A percentile compares a stretch with the other conserved stretches of the same genome.
These are phyloP conservation scores for Backusella macrospora DNA, from an alignment of 192 early-diverging fungal species.

Conservation along the genomic window DNA sequence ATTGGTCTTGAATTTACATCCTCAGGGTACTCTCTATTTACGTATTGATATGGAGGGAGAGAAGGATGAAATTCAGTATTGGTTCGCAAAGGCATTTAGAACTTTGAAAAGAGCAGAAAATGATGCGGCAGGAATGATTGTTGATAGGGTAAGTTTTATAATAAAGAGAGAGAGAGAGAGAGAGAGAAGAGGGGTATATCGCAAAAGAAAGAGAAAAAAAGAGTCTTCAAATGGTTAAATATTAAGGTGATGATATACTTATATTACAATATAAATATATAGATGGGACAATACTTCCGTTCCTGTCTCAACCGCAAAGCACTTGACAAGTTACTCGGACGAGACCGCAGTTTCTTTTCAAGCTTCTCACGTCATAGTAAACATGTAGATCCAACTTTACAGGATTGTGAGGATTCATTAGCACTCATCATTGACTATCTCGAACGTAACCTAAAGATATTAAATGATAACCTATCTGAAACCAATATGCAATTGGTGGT, in stretches of 20 bases:
- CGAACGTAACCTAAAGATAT: constrained; percentile 67
- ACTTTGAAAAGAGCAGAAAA: constrained; percentile 67
- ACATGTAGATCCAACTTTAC: constrained; percentile 40
- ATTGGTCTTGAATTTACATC: constrained; percentile 67
- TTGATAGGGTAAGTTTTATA: constrained; percentile 57
- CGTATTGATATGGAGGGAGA: constrained; percentile 80
- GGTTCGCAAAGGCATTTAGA: constrained; percentile 78
- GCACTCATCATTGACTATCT: constrained; percentile 76
- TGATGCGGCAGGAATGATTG: constrained; percentile 70
- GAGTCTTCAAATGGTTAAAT: no score
- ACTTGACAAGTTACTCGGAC: constrained; percentile 52
- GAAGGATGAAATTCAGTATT: constrained; percentile 81
- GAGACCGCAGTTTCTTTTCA: constrained; percentile 54
- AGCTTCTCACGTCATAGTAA: constrained; percentile 34
- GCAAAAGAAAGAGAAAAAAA: not conserved
- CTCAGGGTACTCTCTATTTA: constrained; percentile 66
- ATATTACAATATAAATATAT: constrained; percentile 1
- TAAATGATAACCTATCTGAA: constrained; percentile 69
- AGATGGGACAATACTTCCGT: constrained; percentile 66
- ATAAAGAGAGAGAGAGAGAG: no score
- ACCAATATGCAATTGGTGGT: constrained; percentile 68
- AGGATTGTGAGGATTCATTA: constrained; percentile 67
- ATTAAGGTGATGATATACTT: not conserved
- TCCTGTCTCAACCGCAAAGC: constrained; percentile 65
- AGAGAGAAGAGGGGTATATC: not conserved